A percentile compares a stretch with the other conserved stretches of the same genome.
Evolutionary conservation across 2,329 filamentous ascomycete species (phyloP).

Genomic region (Curvularia verruculosa): DNA sequence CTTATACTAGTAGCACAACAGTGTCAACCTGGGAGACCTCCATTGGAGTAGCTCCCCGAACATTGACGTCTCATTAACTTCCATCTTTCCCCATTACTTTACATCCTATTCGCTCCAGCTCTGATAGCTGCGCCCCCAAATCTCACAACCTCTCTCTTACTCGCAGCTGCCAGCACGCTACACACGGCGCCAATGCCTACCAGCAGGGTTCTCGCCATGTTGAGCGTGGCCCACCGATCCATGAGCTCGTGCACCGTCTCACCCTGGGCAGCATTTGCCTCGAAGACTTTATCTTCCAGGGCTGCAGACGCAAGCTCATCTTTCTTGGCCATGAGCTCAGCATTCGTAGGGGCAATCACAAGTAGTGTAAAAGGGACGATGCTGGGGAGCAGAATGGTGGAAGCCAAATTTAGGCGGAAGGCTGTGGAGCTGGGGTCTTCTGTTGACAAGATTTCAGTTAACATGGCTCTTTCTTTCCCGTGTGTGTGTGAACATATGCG

Average conservation of each 20-base stretch:
- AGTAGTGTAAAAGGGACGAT: constrained; percentile 61
- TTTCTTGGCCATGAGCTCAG: constrained; percentile 55
- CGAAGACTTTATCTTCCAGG: constrained; percentile 46
- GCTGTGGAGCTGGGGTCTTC: constrained; percentile 37
- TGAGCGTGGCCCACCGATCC: constrained; percentile 62
- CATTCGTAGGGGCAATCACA: constrained; percentile 57
- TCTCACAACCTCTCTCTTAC: constrained; percentile 32
- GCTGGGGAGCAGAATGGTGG: constrained; percentile 54
- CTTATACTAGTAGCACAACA: background rate
- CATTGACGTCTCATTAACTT: background rate
- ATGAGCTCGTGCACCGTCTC: constrained; percentile 60
- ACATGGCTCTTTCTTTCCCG: constrained; percentile 4
- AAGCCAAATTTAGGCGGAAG: constrained; percentile 55
- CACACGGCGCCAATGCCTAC: constrained; percentile 36
- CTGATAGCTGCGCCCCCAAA: constrained; percentile 29
- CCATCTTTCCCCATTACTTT: background rate
- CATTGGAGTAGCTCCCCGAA: background rate
- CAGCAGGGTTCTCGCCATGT: constrained; percentile 54
- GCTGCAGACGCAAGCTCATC: constrained; percentile 48
- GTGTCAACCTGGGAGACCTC: background rate
- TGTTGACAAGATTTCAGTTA: constrained; percentile 14
- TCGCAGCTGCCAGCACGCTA: constrained; percentile 35
- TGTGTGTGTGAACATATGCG: background rate
- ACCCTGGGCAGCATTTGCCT: constrained; percentile 48
- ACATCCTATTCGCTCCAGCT: constrained; percentile 18